These are phyloP conservation scores for Rhodotorula mucilaginosa DNA, from an alignment of 1,284 basidiomycete species.

Conservation along the genomic window DNA sequence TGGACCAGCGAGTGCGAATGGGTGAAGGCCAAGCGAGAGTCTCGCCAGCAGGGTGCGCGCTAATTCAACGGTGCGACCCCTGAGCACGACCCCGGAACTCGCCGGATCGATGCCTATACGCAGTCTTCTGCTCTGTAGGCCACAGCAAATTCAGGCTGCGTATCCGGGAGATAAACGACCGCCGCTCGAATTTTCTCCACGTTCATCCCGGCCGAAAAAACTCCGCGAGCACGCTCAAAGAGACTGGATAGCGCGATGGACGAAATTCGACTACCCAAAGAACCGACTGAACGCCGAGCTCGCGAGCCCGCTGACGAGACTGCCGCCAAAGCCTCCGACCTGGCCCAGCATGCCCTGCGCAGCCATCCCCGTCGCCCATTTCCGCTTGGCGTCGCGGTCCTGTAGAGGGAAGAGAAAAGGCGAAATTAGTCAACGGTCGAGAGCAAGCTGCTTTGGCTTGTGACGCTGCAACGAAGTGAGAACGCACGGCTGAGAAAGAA, in stretches of 20 bases:
- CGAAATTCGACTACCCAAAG: constrained; percentile 17
- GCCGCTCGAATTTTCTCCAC: no score
- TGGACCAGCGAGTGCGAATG: not conserved
- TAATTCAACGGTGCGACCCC: no score
- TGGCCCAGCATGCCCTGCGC: constrained; percentile 40
- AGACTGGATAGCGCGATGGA: no score
- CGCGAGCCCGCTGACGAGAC: constrained; percentile 39
- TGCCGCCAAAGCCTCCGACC: constrained; percentile 42
- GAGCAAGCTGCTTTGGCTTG: not conserved
- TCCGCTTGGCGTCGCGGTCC: constrained; percentile 44
- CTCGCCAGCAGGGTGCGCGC: no score
- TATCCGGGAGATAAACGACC: no score
- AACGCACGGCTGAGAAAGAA: constrained; percentile 2
- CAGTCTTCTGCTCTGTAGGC: no score
- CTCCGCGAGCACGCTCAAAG: no score
- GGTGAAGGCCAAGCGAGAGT: no score
- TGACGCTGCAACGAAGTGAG: no score
- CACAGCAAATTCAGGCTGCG: no score
- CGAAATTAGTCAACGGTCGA: not conserved
- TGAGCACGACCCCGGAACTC: no score
- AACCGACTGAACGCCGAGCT: constrained; percentile 25
- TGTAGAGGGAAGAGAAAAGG: not conserved
- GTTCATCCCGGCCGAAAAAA: not conserved
- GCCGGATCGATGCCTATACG: no score
- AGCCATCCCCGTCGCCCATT: constrained; percentile 44